These are phyloP conservation scores for Ustilago trichophora DNA, from an alignment of 1,284 basidiomycete genomes.

Conservation along the genomic window DNA sequence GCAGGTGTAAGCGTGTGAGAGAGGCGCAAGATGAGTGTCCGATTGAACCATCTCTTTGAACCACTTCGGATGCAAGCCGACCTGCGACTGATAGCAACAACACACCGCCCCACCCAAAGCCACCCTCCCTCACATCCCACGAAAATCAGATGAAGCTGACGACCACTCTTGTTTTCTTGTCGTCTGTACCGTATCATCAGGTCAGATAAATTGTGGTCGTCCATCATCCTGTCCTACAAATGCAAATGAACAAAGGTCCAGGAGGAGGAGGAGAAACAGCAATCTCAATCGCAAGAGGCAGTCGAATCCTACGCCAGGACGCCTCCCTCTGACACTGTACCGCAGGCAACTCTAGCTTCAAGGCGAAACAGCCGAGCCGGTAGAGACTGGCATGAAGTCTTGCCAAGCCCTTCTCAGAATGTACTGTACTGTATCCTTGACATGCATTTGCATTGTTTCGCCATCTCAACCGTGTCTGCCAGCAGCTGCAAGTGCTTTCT, in stretches of 20 bases:
- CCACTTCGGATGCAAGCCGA: conserved; percentile 28
- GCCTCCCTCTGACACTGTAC: conserved; percentile 8
- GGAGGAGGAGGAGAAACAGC: too few species aligned
- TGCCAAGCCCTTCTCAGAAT: conserved; percentile 34
- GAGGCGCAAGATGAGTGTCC: neutral
- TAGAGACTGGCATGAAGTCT: conserved; percentile 15
- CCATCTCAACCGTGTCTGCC: too few species aligned
- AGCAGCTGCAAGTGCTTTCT: neutral
- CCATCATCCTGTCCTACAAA: too few species aligned
- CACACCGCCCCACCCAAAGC: neutral
- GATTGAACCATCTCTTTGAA: neutral
- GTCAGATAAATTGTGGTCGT: too few species aligned
- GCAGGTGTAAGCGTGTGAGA: too few species aligned
- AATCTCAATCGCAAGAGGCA: too few species aligned
- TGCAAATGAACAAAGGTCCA: too few species aligned
- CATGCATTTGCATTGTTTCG: conserved; percentile 20
- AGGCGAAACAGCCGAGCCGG: neutral
- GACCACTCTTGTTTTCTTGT: too few species aligned
- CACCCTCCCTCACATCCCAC: neutral
- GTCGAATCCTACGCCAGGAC: too few species aligned
- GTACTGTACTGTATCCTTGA: conserved; percentile 3
- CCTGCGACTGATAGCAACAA: conserved; percentile 5
- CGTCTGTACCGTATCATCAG: too few species aligned
- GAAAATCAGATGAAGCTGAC: too few species aligned
- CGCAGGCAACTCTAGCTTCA: conserved; percentile 10